Conservation (phyloP, 768 basidiomycete species). For the Collybiopsis luxurians region DNA sequence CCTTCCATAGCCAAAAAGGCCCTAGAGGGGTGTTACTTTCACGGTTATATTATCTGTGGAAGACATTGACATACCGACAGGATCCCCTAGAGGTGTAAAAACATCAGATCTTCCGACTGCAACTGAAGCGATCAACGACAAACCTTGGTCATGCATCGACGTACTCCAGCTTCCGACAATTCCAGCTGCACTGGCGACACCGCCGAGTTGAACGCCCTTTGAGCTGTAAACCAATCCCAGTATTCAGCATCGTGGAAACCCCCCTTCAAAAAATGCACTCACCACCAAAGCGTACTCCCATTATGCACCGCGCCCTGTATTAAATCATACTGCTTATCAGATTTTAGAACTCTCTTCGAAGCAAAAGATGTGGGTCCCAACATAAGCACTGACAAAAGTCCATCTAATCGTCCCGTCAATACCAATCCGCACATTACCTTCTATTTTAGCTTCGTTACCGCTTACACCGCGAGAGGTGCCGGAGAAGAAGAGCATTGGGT, state of each 20-base stretch:
- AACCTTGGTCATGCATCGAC: slow-evolving; percentile 54
- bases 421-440: slow-evolving; percentile 51
- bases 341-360: slow-evolving; percentile 1
- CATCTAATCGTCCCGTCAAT: slow-evolving; percentile 46
- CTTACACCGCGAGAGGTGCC: slow-evolving; percentile 43
- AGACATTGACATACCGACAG: slow-evolving; percentile 46
- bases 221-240: slow-evolving; percentile 39
- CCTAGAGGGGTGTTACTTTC: slow-evolving; percentile 33
- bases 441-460: slow-evolving; percentile 39
- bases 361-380: not conserved
- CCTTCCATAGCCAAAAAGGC: slow-evolving; percentile 75
- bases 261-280: slow-evolving; percentile 10
- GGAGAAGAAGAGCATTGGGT: slow-evolving; percentile 45
- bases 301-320: slow-evolving; percentile 53
- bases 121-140: slow-evolving; percentile 5
- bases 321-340: slow-evolving; percentile 12
- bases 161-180: slow-evolving; percentile 71
- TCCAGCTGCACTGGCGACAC: slow-evolving; percentile 61
- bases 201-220: slow-evolving; percentile 66
- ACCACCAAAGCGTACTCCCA: slow-evolving; percentile 59
- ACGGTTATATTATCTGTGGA: not conserved
- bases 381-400: slow-evolving; percentile 51
- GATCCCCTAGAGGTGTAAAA: slow-evolving; percentile 43
- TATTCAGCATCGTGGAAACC: not conserved
- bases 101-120: not conserved